Percentiles rank a stretch among this genome's conserved stretches.
Evolutionary conservation across 441 rosid species (phyloP).

Genomic region (Adansonia grandidieri): DNA sequence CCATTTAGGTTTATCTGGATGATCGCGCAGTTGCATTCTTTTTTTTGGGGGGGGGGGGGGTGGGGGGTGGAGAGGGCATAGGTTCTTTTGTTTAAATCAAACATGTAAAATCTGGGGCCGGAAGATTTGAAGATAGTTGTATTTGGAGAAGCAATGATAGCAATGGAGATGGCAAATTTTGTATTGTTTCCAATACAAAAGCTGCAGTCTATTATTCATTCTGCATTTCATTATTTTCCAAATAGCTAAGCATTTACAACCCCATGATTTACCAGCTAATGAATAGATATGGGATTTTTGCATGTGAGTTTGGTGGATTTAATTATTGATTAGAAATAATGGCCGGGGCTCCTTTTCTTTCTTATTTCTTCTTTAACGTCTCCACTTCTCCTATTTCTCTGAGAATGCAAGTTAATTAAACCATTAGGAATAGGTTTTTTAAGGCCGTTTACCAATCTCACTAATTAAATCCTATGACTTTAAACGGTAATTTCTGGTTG

Average conservation of each 20-base stretch:
- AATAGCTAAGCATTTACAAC: background rate
- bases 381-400: background rate
- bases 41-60: background rate
- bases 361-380: background rate
- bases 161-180: background rate
- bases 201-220: background rate
- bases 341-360: background rate
- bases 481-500: no score
- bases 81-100: conserved; percentile 12
- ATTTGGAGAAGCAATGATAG: background rate
- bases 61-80: background rate
- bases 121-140: background rate
- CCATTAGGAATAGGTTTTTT: background rate
- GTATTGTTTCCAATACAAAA: background rate
- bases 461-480: background rate
- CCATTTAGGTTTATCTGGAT: background rate
- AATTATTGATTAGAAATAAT: background rate
- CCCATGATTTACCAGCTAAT: conserved; percentile 3
- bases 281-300: background rate
- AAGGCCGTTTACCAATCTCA: conserved; percentile 1
- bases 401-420: background rate
- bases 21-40: background rate
- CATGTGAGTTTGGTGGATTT: background rate
- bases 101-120: conserved; percentile 1
- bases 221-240: conserved; percentile 7